Evolutionary conservation across 495 filamentous ascomycete species (phyloP).

Genomic region (Penicillium macrosclerotiorum): DNA sequence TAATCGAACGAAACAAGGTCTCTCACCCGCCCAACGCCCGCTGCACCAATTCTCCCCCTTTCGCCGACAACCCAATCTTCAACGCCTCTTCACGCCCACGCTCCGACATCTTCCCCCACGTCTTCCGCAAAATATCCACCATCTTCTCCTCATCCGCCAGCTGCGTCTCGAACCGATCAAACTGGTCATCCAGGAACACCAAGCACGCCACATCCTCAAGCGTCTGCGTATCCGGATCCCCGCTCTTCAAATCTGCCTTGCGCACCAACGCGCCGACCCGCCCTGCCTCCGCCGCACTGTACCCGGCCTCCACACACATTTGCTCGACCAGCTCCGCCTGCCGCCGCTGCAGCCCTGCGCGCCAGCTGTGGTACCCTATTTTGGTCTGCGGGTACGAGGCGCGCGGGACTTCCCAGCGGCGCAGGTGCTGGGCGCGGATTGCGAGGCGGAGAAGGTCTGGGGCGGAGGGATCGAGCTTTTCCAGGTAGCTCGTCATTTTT

Average conservation of each 20-base stretch:
- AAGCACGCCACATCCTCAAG: conserved; percentile 84
- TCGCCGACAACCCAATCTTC: conserved; percentile 59
- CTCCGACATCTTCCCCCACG: conserved; percentile 79
- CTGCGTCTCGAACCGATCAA: conserved; percentile 68
- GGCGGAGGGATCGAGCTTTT: conserved; percentile 50
- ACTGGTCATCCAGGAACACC: conserved; percentile 82
- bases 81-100: conserved; percentile 66
- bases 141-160: conserved; percentile 70
- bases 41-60: conserved; percentile 55
- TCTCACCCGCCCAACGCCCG: conserved; percentile 55
- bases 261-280: conserved; percentile 60
- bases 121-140: conserved; percentile 70
- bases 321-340: conserved; percentile 60
- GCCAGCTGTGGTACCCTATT: conserved; percentile 73
- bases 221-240: conserved; percentile 64
- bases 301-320: conserved; percentile 55
- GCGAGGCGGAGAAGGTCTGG: conserved; percentile 66
- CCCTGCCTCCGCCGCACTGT: conserved; percentile 42
- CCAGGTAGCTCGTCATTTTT: conserved; percentile 71
- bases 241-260: conserved; percentile 60
- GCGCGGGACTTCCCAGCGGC: conserved; percentile 77
- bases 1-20: too few species aligned
- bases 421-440: conserved; percentile 78
- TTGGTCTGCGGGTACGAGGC: conserved; percentile 65
- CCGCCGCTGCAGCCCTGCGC: conserved; percentile 63